Conservation (phyloP, 1,284 basidiomycete genomes). For the Dichomitus squalens region DNA sequence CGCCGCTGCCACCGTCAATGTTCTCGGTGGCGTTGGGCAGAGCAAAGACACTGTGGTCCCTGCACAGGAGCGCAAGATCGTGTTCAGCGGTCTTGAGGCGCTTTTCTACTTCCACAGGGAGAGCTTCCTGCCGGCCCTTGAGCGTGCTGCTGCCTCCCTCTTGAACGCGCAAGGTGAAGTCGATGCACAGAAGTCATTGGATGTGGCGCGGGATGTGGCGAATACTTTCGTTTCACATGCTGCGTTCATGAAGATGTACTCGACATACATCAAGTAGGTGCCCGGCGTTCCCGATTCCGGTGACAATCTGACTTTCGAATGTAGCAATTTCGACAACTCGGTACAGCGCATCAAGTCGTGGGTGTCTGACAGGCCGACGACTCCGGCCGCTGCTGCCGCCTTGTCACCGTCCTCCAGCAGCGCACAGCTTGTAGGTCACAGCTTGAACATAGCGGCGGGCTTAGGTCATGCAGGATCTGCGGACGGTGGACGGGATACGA, state of each 20-base stretch:
- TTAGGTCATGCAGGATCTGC: conserved; percentile 47
- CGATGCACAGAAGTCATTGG: conserved; percentile 74
- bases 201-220: conserved; percentile 82
- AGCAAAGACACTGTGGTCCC: conserved; percentile 87
- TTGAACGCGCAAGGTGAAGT: conserved; percentile 59
- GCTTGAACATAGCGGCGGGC: conserved; percentile 59
- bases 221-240: conserved; percentile 91
- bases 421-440: conserved; percentile 64
- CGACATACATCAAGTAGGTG: conserved; percentile 91
- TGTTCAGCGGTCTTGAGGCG: conserved; percentile 91
- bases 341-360: conserved; percentile 85
- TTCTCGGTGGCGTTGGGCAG: conserved; percentile 69
- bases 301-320: conserved; percentile 11
- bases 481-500: conserved; percentile 34
- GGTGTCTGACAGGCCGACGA: conserved; percentile 58
- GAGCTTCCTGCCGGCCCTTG: conserved; percentile 89
- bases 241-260: conserved; percentile 97
- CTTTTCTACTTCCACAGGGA: conserved; percentile 91
- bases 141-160: conserved; percentile 71
- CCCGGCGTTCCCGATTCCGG: conserved; percentile 3
- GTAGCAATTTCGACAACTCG: conserved; percentile 90
- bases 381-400: conserved; percentile 42
- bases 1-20: conserved; percentile 70
- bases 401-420: conserved; percentile 63
- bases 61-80: conserved; percentile 84